Evolutionary conservation across 2,329 filamentous ascomycete species (phyloP).

Genomic region (Metarhizium anisopliae): DNA sequence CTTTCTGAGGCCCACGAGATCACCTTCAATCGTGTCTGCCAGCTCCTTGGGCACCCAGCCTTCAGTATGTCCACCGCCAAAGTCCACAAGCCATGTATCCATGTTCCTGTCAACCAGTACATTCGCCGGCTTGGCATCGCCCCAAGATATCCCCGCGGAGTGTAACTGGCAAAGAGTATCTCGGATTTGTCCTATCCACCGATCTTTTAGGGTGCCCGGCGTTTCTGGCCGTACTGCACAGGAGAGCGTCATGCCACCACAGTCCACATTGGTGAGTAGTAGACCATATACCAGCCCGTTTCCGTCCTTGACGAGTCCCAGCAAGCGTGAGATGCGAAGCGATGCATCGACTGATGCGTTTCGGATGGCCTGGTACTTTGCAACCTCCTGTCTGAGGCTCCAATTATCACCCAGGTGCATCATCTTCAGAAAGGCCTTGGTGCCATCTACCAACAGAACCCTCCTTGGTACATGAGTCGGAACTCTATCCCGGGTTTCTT

Average conservation of each 20-base stretch:
- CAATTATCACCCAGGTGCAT: too few species aligned
- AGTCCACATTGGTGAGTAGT: slow-evolving; percentile 10
- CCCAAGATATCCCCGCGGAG: background rate
- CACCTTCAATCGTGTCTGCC: background rate
- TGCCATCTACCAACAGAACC: too few species aligned
- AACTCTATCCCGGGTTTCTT: too few species aligned
- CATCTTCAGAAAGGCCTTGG: too few species aligned
- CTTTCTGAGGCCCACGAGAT: background rate
- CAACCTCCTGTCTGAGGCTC: too few species aligned
- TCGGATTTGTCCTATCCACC: background rate
- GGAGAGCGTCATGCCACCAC: background rate
- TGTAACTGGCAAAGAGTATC: background rate
- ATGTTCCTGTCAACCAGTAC: slow-evolving; percentile 18
- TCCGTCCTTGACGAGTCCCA: too few species aligned
- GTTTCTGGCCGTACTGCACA: slow-evolving; percentile 1
- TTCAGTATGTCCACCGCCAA: slow-evolving; percentile 14
- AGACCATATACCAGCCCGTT: background rate
- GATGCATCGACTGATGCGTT: too few species aligned
- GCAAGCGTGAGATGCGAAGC: too few species aligned
- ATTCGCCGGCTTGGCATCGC: background rate
- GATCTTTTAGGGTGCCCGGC: background rate
- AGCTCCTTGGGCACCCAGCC: background rate
- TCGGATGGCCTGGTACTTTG: too few species aligned
- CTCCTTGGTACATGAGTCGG: too few species aligned
- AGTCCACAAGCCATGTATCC: slow-evolving; percentile 20